Evolutionary conservation across 176 grass and related monocot species (phyloP).

Genomic region (Zea luxurians): DNA sequence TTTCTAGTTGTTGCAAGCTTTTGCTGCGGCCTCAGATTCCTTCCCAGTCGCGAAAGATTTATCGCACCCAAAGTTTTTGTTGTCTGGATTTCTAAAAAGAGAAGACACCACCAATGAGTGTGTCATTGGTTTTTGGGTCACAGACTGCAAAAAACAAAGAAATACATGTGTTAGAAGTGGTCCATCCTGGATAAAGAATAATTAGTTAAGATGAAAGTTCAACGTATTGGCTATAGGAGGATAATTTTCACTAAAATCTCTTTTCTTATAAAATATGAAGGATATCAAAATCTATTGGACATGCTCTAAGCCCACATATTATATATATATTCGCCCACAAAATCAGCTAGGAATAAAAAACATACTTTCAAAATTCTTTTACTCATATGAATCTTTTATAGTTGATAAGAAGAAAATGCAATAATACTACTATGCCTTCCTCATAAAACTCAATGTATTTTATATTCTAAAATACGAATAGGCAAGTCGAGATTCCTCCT

Average conservation of each 20-base stretch:
- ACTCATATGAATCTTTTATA: neutral
- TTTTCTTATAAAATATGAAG: no score
- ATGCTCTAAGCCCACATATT: no score
- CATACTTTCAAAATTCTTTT: neutral
- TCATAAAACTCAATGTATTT: neutral
- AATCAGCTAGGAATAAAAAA: neutral
- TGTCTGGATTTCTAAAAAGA: conserved; percentile 88
- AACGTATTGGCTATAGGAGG: no score
- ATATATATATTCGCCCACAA: neutral
- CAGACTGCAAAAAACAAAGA: conserved; percentile 55
- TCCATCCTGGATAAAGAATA: neutral
- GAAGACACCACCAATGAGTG: conserved; percentile 81
- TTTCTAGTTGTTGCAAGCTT: conserved; percentile 62
- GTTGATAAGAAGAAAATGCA: neutral
- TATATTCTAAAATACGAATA: neutral
- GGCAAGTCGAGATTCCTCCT: neutral
- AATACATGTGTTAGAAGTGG: neutral
- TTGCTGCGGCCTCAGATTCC: conserved; percentile 46
- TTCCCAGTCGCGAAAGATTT: conserved; percentile 85
- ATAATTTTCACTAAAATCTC: no score
- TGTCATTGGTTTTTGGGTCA: conserved; percentile 89
- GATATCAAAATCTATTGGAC: no score
- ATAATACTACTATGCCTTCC: neutral
- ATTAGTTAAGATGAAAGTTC: neutral
- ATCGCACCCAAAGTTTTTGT: conserved; percentile 88